Conservation (phyloP, 805 yeast genomes). For the Candida ascalaphidarum region DNA sequence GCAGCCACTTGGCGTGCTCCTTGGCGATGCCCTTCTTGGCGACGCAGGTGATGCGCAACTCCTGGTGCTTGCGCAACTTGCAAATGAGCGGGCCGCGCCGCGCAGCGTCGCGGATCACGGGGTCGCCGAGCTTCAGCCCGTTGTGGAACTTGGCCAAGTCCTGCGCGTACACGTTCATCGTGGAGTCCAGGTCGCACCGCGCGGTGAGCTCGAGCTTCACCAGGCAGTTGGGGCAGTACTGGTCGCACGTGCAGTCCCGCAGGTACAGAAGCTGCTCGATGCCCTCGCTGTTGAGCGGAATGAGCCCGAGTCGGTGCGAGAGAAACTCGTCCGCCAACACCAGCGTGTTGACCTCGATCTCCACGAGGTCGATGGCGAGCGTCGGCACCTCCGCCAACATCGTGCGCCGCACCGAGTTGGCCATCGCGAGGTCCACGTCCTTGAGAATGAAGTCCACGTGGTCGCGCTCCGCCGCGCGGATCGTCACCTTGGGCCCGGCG, state of each 20-base stretch:
- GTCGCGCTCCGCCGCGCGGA: conserved; percentile 77
- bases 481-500: conserved; percentile 73
- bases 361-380: conserved; percentile 91
- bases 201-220: conserved; percentile 83
- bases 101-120: conserved; percentile 72
- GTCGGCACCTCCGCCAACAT: conserved; percentile 97
- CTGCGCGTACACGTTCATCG: conserved; percentile 83
- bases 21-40: conserved; percentile 97
- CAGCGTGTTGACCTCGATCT: conserved; percentile 84
- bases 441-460: conserved; percentile 84
- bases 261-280: conserved; percentile 81
- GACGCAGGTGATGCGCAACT: conserved; percentile 77
- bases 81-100: conserved; percentile 85
- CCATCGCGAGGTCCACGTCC: conserved; percentile 82
- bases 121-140: conserved; percentile 59
- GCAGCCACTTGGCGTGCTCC: conserved; percentile 99
- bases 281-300: conserved; percentile 79
- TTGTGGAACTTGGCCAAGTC: conserved; percentile 47
- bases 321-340: conserved; percentile 96
- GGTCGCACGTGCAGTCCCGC: conserved; percentile 96
- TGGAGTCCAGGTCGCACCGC: conserved; percentile 78
- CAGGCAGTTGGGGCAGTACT: conserved; percentile 91
- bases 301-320: conserved; percentile 86
- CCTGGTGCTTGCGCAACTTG: conserved; percentile 88
- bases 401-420: conserved; percentile 84